Evolutionary conservation across 2,329 filamentous ascomycete species (phyloP).

Genomic region (Curvularia verruculosa): DNA sequence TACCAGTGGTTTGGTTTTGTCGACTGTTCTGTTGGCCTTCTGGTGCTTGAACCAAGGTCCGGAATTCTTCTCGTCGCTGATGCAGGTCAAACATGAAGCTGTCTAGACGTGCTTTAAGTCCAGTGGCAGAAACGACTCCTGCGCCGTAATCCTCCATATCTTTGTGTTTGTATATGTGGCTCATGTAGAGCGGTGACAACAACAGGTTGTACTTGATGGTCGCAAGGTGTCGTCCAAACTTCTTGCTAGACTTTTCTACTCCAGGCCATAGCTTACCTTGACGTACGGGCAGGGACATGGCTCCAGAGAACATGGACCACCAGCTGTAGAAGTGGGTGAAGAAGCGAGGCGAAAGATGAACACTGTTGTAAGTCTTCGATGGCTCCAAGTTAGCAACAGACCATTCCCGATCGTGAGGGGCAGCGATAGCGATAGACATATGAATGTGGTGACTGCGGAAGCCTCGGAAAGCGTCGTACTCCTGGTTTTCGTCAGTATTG

Average conservation of each 20-base stretch:
- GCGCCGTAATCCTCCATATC: constrained; percentile 86
- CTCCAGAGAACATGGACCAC: constrained; percentile 96
- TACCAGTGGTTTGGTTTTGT: constrained; percentile 82
- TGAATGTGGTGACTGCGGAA: constrained; percentile 98
- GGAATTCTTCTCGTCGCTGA: constrained; percentile 90
- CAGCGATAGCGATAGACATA: constrained; percentile 87
- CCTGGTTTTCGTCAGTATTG: constrained; percentile 42
- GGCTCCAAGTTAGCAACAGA: constrained; percentile 73
- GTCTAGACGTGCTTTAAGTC: constrained; percentile 93
- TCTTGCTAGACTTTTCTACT: constrained; percentile 95
- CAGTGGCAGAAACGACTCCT: constrained; percentile 83
- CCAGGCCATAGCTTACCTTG: constrained; percentile 92
- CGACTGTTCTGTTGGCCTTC: constrained; percentile 63
- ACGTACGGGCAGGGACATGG: constrained; percentile 91
- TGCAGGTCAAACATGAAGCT: constrained; percentile 98
- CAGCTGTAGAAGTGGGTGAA: constrained; percentile 98
- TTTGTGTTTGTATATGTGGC: constrained; percentile 98
- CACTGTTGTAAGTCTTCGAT: constrained; percentile 92
- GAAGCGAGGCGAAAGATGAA: constrained; percentile 92
- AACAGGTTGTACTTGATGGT: constrained; percentile 98
- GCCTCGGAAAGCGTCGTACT: constrained; percentile 93
- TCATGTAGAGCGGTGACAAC: constrained; percentile 89
- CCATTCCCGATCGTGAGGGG: constrained; percentile 88
- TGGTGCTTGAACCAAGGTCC: constrained; percentile 75
- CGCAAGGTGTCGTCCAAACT: constrained; percentile 95